Conservation (phyloP, 2,329 filamentous ascomycete genomes). For the Exophiala xenobiotica region DNA sequence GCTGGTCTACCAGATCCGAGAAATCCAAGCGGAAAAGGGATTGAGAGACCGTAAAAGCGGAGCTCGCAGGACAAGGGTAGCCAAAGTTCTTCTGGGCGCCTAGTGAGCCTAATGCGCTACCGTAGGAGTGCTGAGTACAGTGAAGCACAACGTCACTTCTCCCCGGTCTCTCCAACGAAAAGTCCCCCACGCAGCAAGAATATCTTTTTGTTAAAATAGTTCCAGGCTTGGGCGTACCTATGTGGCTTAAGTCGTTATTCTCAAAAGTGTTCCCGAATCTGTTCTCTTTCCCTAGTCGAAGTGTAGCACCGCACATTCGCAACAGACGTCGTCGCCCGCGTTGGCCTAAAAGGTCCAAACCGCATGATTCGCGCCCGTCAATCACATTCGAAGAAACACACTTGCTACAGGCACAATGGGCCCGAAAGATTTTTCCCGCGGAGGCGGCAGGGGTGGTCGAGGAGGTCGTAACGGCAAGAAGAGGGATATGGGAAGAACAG, state of each 20-base stretch:
- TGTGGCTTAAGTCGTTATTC: conserved; percentile 15
- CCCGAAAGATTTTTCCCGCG: conserved; percentile 23
- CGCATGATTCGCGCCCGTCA: too few species aligned
- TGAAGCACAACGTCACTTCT: background rate
- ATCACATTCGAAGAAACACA: too few species aligned
- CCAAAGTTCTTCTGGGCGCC: too few species aligned
- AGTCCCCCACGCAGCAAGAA: background rate
- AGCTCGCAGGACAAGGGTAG: too few species aligned
- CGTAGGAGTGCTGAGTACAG: background rate
- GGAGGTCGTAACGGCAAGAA: conserved; percentile 48
- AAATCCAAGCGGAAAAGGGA: too few species aligned
- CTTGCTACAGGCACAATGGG: conserved; percentile 15
- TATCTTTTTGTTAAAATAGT: too few species aligned
- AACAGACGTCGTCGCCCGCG: background rate
- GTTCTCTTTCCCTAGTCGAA: too few species aligned
- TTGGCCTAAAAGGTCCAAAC: background rate
- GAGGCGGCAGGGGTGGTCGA: conserved; percentile 32
- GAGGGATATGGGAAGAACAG: conserved; percentile 64
- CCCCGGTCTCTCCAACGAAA: background rate
- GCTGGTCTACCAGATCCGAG: too few species aligned
- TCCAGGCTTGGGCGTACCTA: too few species aligned
- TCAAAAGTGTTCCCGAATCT: conserved; percentile 16
- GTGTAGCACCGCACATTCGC: conserved; percentile 6
- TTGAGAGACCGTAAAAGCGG: too few species aligned
- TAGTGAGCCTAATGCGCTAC: background rate